Evolutionary conservation across 2,329 filamentous ascomycete genomes (phyloP).

Genomic region (Colletotrichum theobromicola): DNA sequence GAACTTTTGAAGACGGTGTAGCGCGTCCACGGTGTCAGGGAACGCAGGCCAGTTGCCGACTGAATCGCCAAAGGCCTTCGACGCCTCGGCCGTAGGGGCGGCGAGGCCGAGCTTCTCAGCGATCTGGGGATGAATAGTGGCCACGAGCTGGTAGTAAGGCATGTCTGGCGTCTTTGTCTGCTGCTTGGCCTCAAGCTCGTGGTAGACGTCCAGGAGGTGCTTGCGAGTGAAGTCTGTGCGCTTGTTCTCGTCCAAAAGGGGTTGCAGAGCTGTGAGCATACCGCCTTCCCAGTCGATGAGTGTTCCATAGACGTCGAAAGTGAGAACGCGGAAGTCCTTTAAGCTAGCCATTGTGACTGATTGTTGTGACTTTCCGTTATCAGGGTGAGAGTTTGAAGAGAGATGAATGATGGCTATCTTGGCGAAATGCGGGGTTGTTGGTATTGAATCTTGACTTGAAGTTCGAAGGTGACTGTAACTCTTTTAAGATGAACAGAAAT

Average conservation of each 20-base stretch:
- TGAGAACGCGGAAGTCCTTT: conserved; percentile 50
- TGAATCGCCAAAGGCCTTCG: conserved; percentile 54
- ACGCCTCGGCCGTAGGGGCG: conserved; percentile 40
- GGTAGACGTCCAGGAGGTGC: conserved; percentile 44
- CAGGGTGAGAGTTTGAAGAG: neutral
- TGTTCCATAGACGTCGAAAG: conserved; percentile 83
- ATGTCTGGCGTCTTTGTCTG: conserved; percentile 61
- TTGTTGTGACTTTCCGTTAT: neutral
- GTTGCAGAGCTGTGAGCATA: conserved; percentile 58
- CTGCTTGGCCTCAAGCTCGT: conserved; percentile 53
- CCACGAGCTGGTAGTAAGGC: conserved; percentile 65
- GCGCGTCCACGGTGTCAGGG: conserved; percentile 60
- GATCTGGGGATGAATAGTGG: conserved; percentile 49
- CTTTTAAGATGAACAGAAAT: neutral
- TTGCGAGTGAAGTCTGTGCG: conserved; percentile 34
- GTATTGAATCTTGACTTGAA: neutral
- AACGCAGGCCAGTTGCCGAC: conserved; percentile 65
- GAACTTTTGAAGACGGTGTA: conserved; percentile 51
- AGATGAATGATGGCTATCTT: neutral
- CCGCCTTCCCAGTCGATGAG: conserved; percentile 80
- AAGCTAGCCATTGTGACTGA: conserved; percentile 4
- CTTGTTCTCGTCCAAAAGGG: conserved; percentile 44
- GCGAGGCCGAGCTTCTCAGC: conserved; percentile 47
- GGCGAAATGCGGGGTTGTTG: neutral
- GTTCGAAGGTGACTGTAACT: neutral